Evolutionary conservation across 176 grass and related monocot species (phyloP).

Genomic region (Otatea glauca): DNA sequence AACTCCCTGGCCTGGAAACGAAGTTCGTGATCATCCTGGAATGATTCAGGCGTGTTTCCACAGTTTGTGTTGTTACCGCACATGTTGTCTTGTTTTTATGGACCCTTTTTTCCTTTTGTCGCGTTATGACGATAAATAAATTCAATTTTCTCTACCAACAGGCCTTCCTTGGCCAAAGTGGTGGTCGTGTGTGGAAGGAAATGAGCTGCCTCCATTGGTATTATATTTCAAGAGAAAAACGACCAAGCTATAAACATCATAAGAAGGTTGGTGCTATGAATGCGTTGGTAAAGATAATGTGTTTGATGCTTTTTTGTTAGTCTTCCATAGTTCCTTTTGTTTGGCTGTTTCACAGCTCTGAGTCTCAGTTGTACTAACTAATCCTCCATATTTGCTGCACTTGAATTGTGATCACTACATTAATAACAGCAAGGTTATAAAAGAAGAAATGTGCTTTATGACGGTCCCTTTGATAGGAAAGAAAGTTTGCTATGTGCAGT

Average conservation of each 20-base stretch:
- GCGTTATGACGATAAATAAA: neutral
- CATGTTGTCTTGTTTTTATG: neutral
- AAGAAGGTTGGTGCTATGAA: conserved; percentile 99
- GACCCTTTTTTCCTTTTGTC: neutral
- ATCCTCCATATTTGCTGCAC: conserved; percentile 83
- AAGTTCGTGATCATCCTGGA: conserved; percentile 88
- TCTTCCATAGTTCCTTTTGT: conserved; percentile 6
- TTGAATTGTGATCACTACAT: conserved; percentile 96
- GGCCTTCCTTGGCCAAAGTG: conserved; percentile 97
- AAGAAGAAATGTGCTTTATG: conserved; percentile 97
- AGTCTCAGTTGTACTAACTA: conserved; percentile 60
- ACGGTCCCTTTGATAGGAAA: conserved; percentile 92
- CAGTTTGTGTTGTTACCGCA: neutral
- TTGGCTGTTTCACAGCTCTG: conserved; percentile 47
- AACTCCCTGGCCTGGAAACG: conserved; percentile 92
- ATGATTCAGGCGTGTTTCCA: conserved; percentile 79
- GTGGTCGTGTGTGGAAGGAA: conserved; percentile 80
- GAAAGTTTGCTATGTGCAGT: conserved; percentile 89
- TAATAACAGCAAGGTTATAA: conserved; percentile 85
- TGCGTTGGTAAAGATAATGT: conserved; percentile 61
- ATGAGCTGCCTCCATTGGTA: conserved; percentile 85
- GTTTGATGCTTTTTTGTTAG: conserved; percentile 9
- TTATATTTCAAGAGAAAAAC: conserved; percentile 96
- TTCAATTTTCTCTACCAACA: conserved; percentile 40
- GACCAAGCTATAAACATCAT: conserved; percentile 88